Evolutionary conservation across 2,329 filamentous ascomycete genomes (phyloP), one percentile per base, ranked within the genome.

Genomic region (Cryoendolithus antarcticus): DNA sequence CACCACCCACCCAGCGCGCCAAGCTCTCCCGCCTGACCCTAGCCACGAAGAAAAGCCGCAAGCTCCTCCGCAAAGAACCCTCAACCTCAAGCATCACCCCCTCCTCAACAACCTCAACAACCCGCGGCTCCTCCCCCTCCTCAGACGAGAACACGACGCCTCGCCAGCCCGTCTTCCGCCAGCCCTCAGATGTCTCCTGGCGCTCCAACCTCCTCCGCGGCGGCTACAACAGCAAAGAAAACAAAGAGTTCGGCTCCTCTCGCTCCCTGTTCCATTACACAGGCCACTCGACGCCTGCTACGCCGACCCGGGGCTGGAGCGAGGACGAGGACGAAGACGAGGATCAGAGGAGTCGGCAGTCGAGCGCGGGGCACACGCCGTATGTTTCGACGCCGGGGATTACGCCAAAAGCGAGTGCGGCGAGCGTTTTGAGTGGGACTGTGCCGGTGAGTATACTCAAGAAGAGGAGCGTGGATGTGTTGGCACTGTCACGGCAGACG

Each of bases 241-340:
- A 21, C 6, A 34, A 40, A 30, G 33, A 34, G 8, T 19, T 27
- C 19, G 38, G 38, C n/a, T 40, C 38, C 11, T 40, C 38, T 12
- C 38, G 38, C 13, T 32, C 38, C 6, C 12, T 40, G 33, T 40
- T 36, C 19, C 38, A 40, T 15, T 32, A n/a, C 13, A 35, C 32
- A 10, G 37, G 31, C 21, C 31, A 33, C 19, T 12, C 6, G 12
- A 28, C 37, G 24, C 31, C 21, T 10, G 11, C 9, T 27, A 32
- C 34, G 12, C 30, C 32, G 13, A 28, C 34, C 12, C 32, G 34
- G 27, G n/a, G 30, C 19, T 21, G 19, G 19, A 21, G 19, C 19
- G 19, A 30, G 24, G 11, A 8, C 27, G 37, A 39, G 12, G 27
- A 28, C n/a, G 32, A 39, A 29, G 37, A 39, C 37, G n/a, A 34